Evolutionary conservation across 306 rosid genomes (phyloP).

Genomic region (Cicer pinnatifidum): DNA sequence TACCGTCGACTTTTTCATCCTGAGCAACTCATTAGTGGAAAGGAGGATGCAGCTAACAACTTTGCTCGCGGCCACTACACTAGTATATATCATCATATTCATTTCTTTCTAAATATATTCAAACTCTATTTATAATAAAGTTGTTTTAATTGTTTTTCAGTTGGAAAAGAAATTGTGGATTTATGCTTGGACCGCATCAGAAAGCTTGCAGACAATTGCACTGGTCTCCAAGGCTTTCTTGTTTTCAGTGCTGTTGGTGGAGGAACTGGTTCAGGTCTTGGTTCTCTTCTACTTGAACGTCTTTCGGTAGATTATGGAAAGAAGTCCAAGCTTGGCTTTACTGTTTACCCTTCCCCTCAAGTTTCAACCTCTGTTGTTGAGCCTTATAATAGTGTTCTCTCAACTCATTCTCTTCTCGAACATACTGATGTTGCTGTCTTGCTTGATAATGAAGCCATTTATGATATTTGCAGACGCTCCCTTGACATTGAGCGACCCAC

Average conservation of each 20-base stretch:
- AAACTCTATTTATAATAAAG: background rate
- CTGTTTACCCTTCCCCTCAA: conserved; percentile 88
- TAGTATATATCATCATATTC: conserved; percentile 43
- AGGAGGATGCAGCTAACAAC: conserved; percentile 87
- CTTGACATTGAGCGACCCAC: conserved; percentile 88
- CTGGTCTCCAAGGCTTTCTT: conserved; percentile 84
- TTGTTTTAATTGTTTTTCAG: conserved; percentile 42
- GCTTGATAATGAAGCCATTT: conserved; percentile 83
- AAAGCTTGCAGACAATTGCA: conserved; percentile 84
- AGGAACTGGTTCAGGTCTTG: conserved; percentile 87
- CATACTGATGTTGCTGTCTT: conserved; percentile 81
- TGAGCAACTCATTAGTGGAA: conserved; percentile 84
- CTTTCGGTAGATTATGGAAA: conserved; percentile 65
- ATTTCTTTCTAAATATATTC: background rate
- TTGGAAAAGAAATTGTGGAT: conserved; percentile 87
- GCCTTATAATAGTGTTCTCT: conserved; percentile 90
- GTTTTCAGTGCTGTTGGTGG: conserved; percentile 90
- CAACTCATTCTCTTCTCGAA: conserved; percentile 84
- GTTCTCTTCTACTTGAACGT: conserved; percentile 78
- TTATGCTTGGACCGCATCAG: conserved; percentile 85
- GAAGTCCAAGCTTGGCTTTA: conserved; percentile 78
- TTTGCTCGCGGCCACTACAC: conserved; percentile 93
- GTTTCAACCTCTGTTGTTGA: conserved; percentile 91
- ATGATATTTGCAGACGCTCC: conserved; percentile 84
- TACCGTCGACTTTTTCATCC: conserved; percentile 87